These are phyloP conservation scores for Batkoa obscura DNA, from an alignment of 371 early-diverging fungal genomes.

Conservation along the genomic window DNA sequence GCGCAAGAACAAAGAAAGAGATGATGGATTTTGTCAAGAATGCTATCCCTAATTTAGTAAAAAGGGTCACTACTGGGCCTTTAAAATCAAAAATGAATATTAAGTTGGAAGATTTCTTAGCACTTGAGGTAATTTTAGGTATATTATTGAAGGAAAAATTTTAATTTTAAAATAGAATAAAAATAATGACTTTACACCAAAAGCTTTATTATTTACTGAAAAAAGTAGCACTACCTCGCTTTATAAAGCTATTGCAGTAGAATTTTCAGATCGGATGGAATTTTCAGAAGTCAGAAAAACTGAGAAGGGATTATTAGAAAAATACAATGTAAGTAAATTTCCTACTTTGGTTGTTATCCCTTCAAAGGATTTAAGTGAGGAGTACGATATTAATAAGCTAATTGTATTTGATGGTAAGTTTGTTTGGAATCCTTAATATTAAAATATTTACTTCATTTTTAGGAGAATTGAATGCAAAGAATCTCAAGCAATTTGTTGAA, in stretches of 20 bases:
- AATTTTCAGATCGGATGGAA: not conserved
- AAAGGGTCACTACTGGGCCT: not conserved
- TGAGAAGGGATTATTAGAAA: not conserved
- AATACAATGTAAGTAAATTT: not conserved
- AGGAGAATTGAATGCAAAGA: not conserved
- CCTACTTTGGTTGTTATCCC: not conserved
- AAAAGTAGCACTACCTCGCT: not conserved
- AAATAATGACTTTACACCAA: not conserved
- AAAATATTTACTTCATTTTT: not conserved
- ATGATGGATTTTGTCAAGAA: not conserved
- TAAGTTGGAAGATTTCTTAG: too few relatives aligned
- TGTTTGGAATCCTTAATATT: not conserved
- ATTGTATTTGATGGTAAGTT: not conserved
- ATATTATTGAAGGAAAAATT: not conserved
- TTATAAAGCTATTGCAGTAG: not conserved
- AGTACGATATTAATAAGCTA: not conserved
- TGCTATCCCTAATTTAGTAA: not conserved
- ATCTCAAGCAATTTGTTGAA: not conserved
- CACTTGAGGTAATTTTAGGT: not conserved
- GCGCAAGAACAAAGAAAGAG: not conserved
- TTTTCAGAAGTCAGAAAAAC: not conserved
- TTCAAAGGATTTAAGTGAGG: not conserved
- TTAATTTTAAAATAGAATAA: not conserved
- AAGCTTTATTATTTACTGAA: not conserved
- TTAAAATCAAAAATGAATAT: not conserved